Base-by-base conservation (phyloP, 768 basidiomycete species). In the Lactifluus hygrophoroides region DNA sequence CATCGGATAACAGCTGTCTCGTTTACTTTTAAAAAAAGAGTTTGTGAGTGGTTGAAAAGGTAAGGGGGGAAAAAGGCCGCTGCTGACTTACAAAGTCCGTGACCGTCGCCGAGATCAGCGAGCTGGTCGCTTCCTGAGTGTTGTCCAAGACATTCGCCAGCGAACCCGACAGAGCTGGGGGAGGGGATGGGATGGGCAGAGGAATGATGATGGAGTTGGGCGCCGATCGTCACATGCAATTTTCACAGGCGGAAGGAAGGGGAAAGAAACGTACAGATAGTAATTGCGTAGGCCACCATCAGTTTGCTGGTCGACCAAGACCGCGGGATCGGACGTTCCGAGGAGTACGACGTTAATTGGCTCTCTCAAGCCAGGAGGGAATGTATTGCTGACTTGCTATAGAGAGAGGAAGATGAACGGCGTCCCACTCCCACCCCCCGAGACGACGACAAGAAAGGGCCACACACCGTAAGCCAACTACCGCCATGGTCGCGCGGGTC, bases 261-360 rank as follows among this genome's bases (percentile, higher is more conserved):
- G 25, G 11, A 10, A 10, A 17, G 23, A 10, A 13, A 79, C 88
- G 64, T 65, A 92, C 90, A 85, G 71, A 67, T 83, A 88, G 72
- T 86, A 94, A 68, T 94, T 95, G 38, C 81, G 76, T 51, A 93
- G 71, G 3, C 93, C 91, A 14, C 93, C 93, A 48, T 86, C 69
- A 3, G 67, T 65, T 64, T 81, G 68, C 16, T 74, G 73, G 63
- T 85, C 80, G 23, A 81, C 76, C 45, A 93, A 77, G 2, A 94
- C 87, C 5, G 70, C 75, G 3, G 76, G 60, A 65, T 91, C 87
- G 3, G 93, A 95, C 45, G 83, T 76, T 9, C 79, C 87, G 23
- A 88, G 85, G 21, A 96, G 73, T 65, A 96, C 88, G 54, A 77
- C 75, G 65, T 96, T 96, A 44, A 95, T 70, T 5, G 93, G 93